phyloP scores from a whole-genome alignment of 495 filamentous ascomycete species.

The Penicillium flavigenum region DNA sequence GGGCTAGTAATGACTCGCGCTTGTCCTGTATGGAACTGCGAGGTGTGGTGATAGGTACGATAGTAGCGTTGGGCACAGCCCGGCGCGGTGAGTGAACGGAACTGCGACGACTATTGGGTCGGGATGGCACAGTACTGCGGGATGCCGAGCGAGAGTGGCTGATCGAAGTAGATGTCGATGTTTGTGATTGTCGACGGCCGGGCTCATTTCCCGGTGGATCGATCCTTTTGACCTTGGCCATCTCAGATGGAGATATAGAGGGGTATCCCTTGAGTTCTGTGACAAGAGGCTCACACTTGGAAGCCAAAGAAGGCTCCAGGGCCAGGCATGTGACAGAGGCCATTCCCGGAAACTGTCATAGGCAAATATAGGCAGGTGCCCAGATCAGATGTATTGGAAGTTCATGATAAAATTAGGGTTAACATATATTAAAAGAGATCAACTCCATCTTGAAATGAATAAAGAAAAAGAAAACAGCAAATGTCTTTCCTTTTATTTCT shows the following conservation, averaged over 20 bases:
- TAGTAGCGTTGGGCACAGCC: constrained; percentile 25
- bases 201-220: constrained; percentile 16
- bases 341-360: constrained; percentile 10
- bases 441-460: constrained; percentile 11
- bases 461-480: constrained; percentile 3
- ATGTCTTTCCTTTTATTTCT: constrained; percentile 5
- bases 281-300: constrained; percentile 13
- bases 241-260: constrained; percentile 15
- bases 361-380: constrained; percentile 7
- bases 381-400: neutral
- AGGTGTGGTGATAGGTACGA: constrained; percentile 31
- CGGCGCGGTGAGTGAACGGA: constrained; percentile 37
- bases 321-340: constrained; percentile 35
- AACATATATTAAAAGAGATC: constrained; percentile 5
- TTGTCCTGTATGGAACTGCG: constrained; percentile 24
- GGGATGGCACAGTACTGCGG: constrained; percentile 33
- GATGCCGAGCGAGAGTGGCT: constrained; percentile 35
- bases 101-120: constrained; percentile 32
- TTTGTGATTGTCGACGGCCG: neutral
- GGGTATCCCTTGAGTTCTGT: constrained; percentile 21
- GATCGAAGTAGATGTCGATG: constrained; percentile 4
- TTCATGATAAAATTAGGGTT: constrained; percentile 23
- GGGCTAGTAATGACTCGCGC: constrained; percentile 40
- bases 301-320: constrained; percentile 16
- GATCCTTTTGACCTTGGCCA: constrained; percentile 23